phyloP scores from a whole-genome alignment of 1,139 yeast species.

The Yamadazyma buinensis region DNA sequence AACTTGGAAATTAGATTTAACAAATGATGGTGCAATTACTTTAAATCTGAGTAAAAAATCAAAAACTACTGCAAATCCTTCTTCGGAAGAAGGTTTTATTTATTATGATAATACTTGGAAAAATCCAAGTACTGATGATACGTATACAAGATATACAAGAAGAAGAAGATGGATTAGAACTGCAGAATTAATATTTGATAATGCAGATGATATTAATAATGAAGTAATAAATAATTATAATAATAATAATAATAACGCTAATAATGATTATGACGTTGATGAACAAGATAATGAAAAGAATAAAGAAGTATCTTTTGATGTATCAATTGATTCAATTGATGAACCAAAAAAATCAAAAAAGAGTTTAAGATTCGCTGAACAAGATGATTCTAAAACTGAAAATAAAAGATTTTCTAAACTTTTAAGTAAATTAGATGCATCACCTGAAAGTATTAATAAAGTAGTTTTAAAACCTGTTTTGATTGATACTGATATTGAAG shows the following conservation, averaged over 20 bases:
- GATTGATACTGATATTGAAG: constrained; percentile 10
- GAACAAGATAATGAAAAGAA: constrained; percentile 1
- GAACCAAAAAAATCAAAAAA: constrained; percentile 24
- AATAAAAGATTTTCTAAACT: constrained; percentile 1
- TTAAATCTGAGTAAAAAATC: constrained; percentile 58
- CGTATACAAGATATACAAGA: constrained; percentile 87
- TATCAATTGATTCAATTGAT: constrained; percentile 5
- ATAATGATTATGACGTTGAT: too few species aligned
- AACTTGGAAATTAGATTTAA: constrained; percentile 85
- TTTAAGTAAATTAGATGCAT: constrained; percentile 12
- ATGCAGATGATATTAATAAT: constrained; percentile 4
- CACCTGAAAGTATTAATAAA: constrained; percentile 11
- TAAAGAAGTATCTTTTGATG: constrained; percentile 1
- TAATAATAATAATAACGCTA: constrained; percentile 6
- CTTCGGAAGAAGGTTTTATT: constrained; percentile 78
- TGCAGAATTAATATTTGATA: constrained; percentile 68
- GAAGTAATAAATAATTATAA: too few species aligned
- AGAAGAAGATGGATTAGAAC: constrained; percentile 94
- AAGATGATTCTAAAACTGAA: not conserved
- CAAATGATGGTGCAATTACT: constrained; percentile 83
- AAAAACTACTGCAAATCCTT: constrained; percentile 75
- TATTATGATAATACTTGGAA: constrained; percentile 95
- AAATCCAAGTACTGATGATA: constrained; percentile 81
- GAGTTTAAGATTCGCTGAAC: constrained; percentile 39
- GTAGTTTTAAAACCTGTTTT: constrained; percentile 13